Conservation (phyloP, 2,329 filamentous ascomycete species). For the Fusarium siculi region DNA sequence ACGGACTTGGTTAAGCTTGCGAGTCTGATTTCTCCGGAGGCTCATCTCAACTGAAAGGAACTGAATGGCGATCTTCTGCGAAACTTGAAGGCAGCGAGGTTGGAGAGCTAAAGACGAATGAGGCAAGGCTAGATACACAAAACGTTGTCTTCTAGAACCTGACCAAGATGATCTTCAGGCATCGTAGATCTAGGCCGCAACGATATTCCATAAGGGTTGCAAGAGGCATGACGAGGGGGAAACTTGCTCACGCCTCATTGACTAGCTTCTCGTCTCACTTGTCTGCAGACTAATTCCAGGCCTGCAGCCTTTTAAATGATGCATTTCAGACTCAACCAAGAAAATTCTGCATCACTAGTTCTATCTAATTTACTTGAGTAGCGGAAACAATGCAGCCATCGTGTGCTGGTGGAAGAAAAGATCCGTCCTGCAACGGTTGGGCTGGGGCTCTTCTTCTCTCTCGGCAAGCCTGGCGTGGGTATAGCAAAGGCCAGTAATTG, state of each 20-base stretch:
- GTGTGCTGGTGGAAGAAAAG: slow-evolving; percentile 21
- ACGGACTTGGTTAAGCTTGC: slow-evolving; percentile 14
- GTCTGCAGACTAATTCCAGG: background rate
- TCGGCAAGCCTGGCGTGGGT: slow-evolving; percentile 13
- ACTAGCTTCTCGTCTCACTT: slow-evolving; percentile 6
- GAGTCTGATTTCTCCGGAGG: background rate
- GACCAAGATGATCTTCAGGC: slow-evolving; percentile 16
- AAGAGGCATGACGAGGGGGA: slow-evolving; percentile 4
- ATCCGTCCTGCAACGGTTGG: slow-evolving; percentile 18
- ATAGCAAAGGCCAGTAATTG: slow-evolving; percentile 17
- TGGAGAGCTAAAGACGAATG: background rate
- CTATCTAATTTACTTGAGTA: slow-evolving; percentile 6
- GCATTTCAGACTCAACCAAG: background rate
- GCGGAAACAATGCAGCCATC: slow-evolving; percentile 29
- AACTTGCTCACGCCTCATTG: slow-evolving; percentile 1
- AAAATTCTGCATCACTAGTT: slow-evolving; percentile 1
- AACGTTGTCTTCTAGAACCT: slow-evolving; percentile 19
- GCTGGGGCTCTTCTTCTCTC: background rate
- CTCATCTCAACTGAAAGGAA: background rate
- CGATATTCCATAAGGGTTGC: background rate
- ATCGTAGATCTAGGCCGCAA: slow-evolving; percentile 20
- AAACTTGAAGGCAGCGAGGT: background rate
- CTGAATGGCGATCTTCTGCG: background rate
- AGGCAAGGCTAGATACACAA: background rate
- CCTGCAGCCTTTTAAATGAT: background rate